Percentiles rank a stretch among this genome's conserved stretches.
Evolutionary conservation across 2,329 filamentous ascomycete genomes (phyloP).

Genomic region (Colletotrichum falcatum): DNA sequence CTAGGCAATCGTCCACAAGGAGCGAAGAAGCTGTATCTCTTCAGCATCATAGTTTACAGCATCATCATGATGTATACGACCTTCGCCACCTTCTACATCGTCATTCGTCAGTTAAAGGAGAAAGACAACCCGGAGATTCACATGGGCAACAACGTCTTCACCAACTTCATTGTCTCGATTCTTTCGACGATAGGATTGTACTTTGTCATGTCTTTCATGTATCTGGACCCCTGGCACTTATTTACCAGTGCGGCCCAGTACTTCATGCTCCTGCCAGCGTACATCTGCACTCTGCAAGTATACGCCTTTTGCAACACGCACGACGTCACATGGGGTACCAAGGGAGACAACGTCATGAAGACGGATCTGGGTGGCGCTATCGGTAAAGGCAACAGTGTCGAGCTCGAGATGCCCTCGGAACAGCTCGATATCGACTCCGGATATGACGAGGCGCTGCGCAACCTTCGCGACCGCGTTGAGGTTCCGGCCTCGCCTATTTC

Average conservation of each 20-base stretch:
- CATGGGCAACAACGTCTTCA: constrained; percentile 90
- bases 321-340: constrained; percentile 98
- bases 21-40: constrained; percentile 89
- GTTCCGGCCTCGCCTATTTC: constrained; percentile 72
- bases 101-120: constrained; percentile 80
- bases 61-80: constrained; percentile 97
- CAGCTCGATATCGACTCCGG: constrained; percentile 98
- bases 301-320: constrained; percentile 99
- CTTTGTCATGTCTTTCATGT: constrained; percentile 95
- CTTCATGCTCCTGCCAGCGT: constrained; percentile 89
- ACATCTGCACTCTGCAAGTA: constrained; percentile 97
- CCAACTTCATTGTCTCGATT: constrained; percentile 92
- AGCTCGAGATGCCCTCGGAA: constrained; percentile 97
- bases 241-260: constrained; percentile 93
- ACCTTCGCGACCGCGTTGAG: constrained; percentile 92
- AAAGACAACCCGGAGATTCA: constrained; percentile 55
- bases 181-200: constrained; percentile 92
- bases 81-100: constrained; percentile 90
- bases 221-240: constrained; percentile 99
- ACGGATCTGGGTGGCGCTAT: constrained; percentile 92
- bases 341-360: constrained; percentile 95
- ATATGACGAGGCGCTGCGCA: constrained; percentile 96
- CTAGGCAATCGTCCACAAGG: constrained; percentile 97
- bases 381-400: constrained; percentile 80
- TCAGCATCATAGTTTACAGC: constrained; percentile 88